Percentiles rank a stretch among this genome's conserved stretches.
These are phyloP conservation scores for Begonia masoniana DNA, from an alignment of 306 rosid species.

Conservation along the genomic window DNA sequence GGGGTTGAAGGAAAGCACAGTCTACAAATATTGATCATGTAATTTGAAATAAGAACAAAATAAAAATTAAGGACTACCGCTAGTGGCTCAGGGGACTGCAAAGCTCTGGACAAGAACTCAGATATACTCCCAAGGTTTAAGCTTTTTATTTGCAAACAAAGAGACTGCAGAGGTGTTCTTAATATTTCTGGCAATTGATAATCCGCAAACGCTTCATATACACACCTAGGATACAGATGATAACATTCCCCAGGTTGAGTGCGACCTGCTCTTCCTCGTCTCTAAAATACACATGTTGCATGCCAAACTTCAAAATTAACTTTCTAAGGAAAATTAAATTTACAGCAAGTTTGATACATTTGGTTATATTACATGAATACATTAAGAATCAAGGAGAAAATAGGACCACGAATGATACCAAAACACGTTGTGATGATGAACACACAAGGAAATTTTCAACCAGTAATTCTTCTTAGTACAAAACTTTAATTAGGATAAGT, in stretches of 20 bases:
- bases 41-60: constrained; percentile 9
- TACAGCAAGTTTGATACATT: not conserved
- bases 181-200: constrained; percentile 93
- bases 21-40: constrained; percentile 1
- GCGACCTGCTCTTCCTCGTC: constrained; percentile 99
- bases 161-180: constrained; percentile 95
- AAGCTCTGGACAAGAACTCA: constrained; percentile 80
- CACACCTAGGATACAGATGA: constrained; percentile 89
- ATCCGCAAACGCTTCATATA: constrained; percentile 67
- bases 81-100: constrained; percentile 82
- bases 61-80: constrained; percentile 42
- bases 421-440: no score
- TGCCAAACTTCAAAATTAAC: constrained; percentile 10
- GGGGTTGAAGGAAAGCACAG: not conserved
- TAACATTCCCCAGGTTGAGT: constrained; percentile 93
- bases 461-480: no score
- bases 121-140: constrained; percentile 87
- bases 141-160: constrained; percentile 94
- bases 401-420: no score
- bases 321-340: constrained; percentile 5
- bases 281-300: constrained; percentile 29
- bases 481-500: no score
- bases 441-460: no score
- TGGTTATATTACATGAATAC: no score
- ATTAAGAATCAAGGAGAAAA: no score